phyloP scores from a whole-genome alignment of 495 filamentous ascomycete species.

The Penicillium ucsense region DNA sequence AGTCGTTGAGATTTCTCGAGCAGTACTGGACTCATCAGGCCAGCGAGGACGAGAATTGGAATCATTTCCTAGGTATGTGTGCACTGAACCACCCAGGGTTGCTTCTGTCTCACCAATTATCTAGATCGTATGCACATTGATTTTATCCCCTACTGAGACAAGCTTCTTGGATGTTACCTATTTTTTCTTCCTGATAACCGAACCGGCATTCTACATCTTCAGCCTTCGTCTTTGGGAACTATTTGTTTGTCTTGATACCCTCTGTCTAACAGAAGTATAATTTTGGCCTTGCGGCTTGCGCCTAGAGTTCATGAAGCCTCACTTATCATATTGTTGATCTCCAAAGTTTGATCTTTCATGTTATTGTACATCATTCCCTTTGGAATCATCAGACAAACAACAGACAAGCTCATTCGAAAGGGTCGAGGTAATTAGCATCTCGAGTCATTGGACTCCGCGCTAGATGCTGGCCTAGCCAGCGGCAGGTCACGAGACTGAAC shows the following conservation, averaged over 20 bases:
- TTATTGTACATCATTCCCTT: too few species aligned
- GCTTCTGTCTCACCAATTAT: constrained; percentile 6
- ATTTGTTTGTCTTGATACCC: too few species aligned
- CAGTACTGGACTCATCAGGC: constrained; percentile 33
- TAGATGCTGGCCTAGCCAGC: background rate
- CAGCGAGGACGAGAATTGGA: constrained; percentile 36
- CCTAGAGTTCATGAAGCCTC: too few species aligned
- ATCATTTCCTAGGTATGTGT: constrained; percentile 32
- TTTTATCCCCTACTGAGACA: constrained; percentile 35
- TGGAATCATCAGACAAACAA: too few species aligned
- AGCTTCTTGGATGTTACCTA: background rate
- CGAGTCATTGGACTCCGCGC: background rate
- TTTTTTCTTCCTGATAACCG: constrained; percentile 6
- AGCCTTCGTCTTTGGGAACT: too few species aligned
- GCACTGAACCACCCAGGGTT: background rate
- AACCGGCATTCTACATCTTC: too few species aligned
- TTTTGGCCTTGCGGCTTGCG: too few species aligned
- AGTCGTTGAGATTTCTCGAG: constrained; percentile 36
- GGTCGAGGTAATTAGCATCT: background rate
- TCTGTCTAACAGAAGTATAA: too few species aligned
- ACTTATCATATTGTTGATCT: too few species aligned
- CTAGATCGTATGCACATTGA: constrained; percentile 38
- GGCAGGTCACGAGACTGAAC: constrained; percentile 2
- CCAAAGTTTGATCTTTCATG: too few species aligned
- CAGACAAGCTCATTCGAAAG: too few species aligned